Evolutionary conservation across 139 green algal species (phyloP), one percentile per base, ranked within the genome.

Genomic region (Yamagishiella unicocca): DNA sequence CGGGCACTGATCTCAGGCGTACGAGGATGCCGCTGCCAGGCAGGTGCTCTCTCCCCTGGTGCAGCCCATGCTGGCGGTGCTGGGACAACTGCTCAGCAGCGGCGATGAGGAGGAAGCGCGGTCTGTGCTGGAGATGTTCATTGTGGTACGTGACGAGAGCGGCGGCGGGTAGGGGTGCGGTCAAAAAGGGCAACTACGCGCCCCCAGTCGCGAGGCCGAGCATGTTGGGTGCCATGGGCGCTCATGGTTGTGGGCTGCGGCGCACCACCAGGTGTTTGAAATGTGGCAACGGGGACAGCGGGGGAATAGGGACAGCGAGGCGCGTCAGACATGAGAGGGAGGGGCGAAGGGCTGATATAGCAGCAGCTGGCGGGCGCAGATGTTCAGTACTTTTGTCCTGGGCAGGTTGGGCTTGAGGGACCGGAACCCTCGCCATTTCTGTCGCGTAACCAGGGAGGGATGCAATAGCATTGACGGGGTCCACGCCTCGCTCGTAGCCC

Each of bases 111-210:
- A 66, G 3, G 67, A 82, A 54, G 95, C 96, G 33, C 96, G 99
- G 90, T 93, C 98, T 42, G 96, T 95, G 54, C 91, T 99, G 5
- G 97, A 98, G 91, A 92, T 96, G 93, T 95, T 99, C 87, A 98
- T 99, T 50, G 96, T 98, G 91, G 89, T 86, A 68, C 25, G 72
- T 58, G 72, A 21, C 38, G 22, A 27, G 50, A 58, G 50, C 17
- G 50, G 50, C 17, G 17, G 50, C 50, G 50, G 50, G 50, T 12
- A 17, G 50, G 50, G 61, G 61, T 68, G 21, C 21, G 25, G 21
- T 8, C 14, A 68, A 58, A 58, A 58, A 58, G 17, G 58, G 19
- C 6, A 33, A 67, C 22, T 67, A 58, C 50, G 50, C 12, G 50
- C 50, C 17, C 14, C 14, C 17, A 17, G 50, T 58, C 14, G 61